A percentile compares a stretch with the other conserved stretches of the same genome.
These are phyloP conservation scores for Colletotrichum incanum DNA, from an alignment of 2,329 filamentous ascomycete species.

Conservation along the genomic window DNA sequence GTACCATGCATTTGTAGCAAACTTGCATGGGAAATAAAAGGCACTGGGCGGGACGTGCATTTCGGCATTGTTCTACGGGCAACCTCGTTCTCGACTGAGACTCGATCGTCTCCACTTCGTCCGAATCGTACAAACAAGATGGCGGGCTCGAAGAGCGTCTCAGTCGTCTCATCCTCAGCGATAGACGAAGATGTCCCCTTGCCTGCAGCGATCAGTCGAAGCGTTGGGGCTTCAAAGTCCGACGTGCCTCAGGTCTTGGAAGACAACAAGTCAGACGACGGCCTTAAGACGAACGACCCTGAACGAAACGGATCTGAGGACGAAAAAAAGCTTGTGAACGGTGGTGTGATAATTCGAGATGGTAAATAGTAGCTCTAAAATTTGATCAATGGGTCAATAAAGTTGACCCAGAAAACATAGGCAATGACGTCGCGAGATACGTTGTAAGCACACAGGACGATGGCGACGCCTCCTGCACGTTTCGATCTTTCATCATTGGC, in stretches of 20 bases:
- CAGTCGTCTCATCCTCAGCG: neutral
- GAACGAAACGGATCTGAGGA: slow-evolving; percentile 12
- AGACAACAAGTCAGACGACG: slow-evolving; percentile 19
- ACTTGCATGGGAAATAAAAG: slow-evolving; percentile 4
- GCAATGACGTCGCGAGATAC: slow-evolving; percentile 39
- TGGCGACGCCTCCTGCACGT: slow-evolving; percentile 28
- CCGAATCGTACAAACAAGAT: neutral
- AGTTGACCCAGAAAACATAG: neutral
- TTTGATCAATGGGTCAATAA: neutral
- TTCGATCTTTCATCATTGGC: slow-evolving; percentile 38
- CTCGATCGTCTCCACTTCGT: neutral
- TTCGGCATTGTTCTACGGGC: neutral
- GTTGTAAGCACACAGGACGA: slow-evolving; percentile 37
- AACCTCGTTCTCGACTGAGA: neutral
- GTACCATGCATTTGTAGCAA: neutral
- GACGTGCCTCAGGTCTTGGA: neutral
- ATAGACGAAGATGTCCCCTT: neutral
- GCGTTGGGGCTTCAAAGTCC: rapidly evolving
- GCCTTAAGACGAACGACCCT: slow-evolving; percentile 1
- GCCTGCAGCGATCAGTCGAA: rapidly evolving
- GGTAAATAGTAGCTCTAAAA: neutral
- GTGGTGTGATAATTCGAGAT: slow-evolving; percentile 21
- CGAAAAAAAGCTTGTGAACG: slow-evolving; percentile 33
- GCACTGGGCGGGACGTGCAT: neutral
- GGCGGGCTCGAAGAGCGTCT: neutral